Evolutionary conservation across 1,139 yeast species (phyloP).

Genomic region (Meyerozyma sp.): DNA sequence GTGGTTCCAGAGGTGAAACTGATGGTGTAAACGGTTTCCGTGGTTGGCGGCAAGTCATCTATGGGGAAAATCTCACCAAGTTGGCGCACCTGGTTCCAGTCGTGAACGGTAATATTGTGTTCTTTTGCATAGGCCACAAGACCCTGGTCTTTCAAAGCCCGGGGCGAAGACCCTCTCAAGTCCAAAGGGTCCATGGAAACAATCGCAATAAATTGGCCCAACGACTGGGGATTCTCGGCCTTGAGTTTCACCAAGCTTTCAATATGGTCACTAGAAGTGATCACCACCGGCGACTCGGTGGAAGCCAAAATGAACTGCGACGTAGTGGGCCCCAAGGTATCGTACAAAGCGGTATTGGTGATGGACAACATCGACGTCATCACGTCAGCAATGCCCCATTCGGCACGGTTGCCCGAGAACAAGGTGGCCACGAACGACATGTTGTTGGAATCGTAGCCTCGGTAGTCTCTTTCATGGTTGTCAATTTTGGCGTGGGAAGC

Average conservation of each 20-base stretch:
- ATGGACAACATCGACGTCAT: constrained; percentile 16
- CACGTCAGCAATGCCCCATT: constrained; percentile 21
- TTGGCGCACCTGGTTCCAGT: constrained; percentile 39
- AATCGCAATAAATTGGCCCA: constrained; percentile 14
- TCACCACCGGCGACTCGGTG: constrained; percentile 19
- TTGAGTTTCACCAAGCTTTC: constrained; percentile 13
- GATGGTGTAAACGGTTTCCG: constrained; percentile 56
- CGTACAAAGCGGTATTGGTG: constrained; percentile 23
- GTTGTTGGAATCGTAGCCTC: constrained; percentile 6
- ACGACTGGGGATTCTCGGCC: constrained; percentile 9
- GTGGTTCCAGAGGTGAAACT: constrained; percentile 80
- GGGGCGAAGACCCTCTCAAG: constrained; percentile 4
- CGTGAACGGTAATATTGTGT: constrained; percentile 8
- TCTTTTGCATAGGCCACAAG: constrained; percentile 10
- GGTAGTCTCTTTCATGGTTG: constrained; percentile 10
- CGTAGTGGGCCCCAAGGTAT: constrained; percentile 20
- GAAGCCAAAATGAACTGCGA: constrained; percentile 17
- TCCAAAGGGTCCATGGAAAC: constrained; percentile 19
- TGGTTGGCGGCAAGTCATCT: constrained; percentile 44
- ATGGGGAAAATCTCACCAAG: constrained; percentile 48
- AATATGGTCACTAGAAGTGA: constrained; percentile 14
- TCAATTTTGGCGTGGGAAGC: constrained; percentile 18
- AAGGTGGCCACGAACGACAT: constrained; percentile 15
- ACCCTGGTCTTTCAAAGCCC: constrained; percentile 7
- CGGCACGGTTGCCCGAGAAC: constrained; percentile 17